Percentiles rank a stretch among this genome's conserved stretches.
Evolutionary conservation across 2,329 filamentous ascomycete genomes (phyloP).

Genomic region (Cryphonectria carpinicola): DNA sequence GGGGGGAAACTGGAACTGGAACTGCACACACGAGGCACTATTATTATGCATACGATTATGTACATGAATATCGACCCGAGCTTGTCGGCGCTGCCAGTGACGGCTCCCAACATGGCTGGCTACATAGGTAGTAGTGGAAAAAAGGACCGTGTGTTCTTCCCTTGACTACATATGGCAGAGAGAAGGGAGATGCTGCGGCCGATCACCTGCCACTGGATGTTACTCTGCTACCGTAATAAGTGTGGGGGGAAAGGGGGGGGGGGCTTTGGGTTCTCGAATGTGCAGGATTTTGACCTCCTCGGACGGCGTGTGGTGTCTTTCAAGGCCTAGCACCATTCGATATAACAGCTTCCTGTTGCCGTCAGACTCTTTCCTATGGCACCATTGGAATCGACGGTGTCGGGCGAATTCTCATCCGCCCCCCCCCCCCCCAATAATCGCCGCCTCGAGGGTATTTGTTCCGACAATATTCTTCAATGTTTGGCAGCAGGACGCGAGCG

Average conservation of each 20-base stretch:
- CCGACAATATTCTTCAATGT: not conserved
- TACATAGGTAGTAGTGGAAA: not conserved
- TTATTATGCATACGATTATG: not conserved
- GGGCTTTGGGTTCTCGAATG: not conserved
- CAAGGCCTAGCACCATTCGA: no score
- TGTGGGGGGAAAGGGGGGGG: no score
- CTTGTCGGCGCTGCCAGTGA: conserved; percentile 19
- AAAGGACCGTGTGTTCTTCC: conserved; percentile 13
- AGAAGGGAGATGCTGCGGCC: not conserved
- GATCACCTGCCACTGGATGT: not conserved
- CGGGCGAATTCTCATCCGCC: not conserved
- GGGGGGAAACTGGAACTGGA: not conserved
- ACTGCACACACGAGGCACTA: not conserved
- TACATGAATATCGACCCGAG: conserved; percentile 12
- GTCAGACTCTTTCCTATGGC: no score
- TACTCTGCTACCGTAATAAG: not conserved
- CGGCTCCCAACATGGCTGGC: conserved; percentile 2
- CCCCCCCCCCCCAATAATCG: not conserved
- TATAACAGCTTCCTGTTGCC: no score
- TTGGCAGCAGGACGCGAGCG: not conserved
- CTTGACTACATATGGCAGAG: conserved; percentile 15
- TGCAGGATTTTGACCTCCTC: no score
- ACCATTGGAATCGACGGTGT: no score
- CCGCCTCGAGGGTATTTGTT: no score
- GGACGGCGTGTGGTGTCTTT: no score